These are phyloP conservation scores for Cephaloascus fragrans DNA, from an alignment of 805 yeast species.

Conservation along the genomic window DNA sequence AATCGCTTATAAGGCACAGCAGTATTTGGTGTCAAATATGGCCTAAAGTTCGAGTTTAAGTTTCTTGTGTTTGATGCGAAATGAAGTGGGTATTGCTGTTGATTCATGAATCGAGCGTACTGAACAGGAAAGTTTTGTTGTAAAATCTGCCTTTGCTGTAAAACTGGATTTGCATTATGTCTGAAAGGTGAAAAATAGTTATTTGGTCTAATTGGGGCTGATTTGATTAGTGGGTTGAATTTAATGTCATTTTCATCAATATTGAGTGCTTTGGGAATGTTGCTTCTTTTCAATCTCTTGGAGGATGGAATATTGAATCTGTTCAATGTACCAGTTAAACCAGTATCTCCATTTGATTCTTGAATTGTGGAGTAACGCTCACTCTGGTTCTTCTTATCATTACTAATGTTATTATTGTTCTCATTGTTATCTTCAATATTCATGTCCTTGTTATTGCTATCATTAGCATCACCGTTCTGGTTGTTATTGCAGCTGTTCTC, in stretches of 20 bases:
- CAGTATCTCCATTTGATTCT: background rate
- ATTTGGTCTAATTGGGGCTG: constrained; percentile 18
- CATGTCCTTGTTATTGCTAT: background rate
- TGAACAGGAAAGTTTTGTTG: background rate
- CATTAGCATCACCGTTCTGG: no score
- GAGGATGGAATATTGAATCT: constrained; percentile 9
- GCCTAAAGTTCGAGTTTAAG: background rate
- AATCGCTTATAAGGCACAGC: constrained; percentile 2
- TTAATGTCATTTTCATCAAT: constrained; percentile 6
- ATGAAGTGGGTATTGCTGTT: background rate
- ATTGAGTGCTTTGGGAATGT: constrained; percentile 18
- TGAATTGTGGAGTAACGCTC: background rate
- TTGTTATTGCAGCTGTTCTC: no score
- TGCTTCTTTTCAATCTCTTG: constrained; percentile 14
- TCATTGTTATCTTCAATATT: no score
- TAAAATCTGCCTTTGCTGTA: background rate
- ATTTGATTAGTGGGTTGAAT: constrained; percentile 15
- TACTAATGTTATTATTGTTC: no score
- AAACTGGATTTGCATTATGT: background rate
- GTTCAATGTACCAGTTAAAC: constrained; percentile 2
- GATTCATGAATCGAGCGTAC: background rate
- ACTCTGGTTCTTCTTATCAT: no score
- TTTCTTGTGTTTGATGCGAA: background rate
- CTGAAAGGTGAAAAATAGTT: background rate
- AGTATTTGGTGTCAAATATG: constrained; percentile 2